Percentiles rank a stretch among this genome's conserved stretches.
phyloP scores from a whole-genome alignment of 768 basidiomycete species.

The Exidia glandulosa region DNA sequence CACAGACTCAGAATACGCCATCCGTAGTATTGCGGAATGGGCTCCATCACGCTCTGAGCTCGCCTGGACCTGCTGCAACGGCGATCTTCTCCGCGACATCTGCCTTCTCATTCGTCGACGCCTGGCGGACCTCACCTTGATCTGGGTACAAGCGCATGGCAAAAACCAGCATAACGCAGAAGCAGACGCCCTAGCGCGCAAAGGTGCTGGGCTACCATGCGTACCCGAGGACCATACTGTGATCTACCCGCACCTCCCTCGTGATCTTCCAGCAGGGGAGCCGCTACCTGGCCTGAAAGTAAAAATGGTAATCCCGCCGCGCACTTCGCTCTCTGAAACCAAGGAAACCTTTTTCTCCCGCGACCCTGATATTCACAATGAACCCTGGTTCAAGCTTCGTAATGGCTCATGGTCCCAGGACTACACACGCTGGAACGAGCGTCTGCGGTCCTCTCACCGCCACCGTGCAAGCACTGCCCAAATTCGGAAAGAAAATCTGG shows the following conservation, averaged over 20 bases:
- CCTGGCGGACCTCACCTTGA: not conserved
- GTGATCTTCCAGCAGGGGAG: not conserved
- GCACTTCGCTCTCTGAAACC: not conserved
- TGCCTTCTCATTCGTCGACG: not conserved
- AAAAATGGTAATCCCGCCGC: not conserved
- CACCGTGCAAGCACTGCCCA: not conserved
- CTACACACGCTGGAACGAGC: not conserved
- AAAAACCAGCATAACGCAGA: not conserved
- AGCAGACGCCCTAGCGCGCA: not conserved
- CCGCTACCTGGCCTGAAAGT: not conserved
- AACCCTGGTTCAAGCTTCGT: not conserved
- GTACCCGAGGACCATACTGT: not conserved
- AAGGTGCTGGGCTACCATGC: not conserved
- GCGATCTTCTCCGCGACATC: not conserved
- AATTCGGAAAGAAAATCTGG: not conserved
- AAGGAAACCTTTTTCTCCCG: not conserved
- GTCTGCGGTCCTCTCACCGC: not conserved
- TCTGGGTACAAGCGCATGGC: not conserved
- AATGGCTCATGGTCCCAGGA: not conserved
- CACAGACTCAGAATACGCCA: not conserved
- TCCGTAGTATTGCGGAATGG: not conserved
- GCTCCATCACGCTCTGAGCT: not conserved
- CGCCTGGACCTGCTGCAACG: not conserved
- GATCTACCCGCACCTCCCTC: not conserved
- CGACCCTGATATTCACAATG: not conserved